Base-by-base conservation (phyloP, 2,329 filamentous ascomycete species). In the Periconia digitata region DNA sequence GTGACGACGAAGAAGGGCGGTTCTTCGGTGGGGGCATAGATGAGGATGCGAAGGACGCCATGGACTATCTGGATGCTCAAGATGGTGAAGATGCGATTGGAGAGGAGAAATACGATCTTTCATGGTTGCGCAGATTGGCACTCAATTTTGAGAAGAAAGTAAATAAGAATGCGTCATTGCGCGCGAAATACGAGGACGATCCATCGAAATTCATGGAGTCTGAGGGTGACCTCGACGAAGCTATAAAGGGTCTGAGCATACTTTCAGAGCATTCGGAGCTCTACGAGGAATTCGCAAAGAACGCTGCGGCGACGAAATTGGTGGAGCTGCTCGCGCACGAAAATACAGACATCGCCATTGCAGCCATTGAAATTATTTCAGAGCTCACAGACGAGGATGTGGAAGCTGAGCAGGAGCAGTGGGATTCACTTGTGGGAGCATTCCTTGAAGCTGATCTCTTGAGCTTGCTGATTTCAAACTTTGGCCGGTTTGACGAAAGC, bases 331-430 rank as follows among this genome's bases (percentile, higher is more conserved):
- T 99, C 41, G 87, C 92, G 15, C 94, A 99, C 69, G 94, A 99
- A 62, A 99, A 99, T 69, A 92, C 92, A 0, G 94, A 99, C 65
- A 95, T 99, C 56, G 91, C 94, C 10, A 95, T 97, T 60, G 89
- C 87, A 54, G 89, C 87, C 0, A 85, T 96, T 42, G 89, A 97
- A 74, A 89, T 96, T 40, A 83, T 99, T 43, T 86, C 84, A 47
- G 94, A 99, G 74, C 76, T 97, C 58, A 95, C 90, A 13, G 94
- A 97, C 62, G 92, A 99, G 67, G 92, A 97, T 64, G 90, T 96
- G 2, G 80, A 85, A 36, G 90, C 89, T 2, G 84, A 87, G 50
- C 85, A 91, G 59, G 83, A 83, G 46, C 85, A 96, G 62, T 96
- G 92, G 90, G 83, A 87, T 51, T 77, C 74, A 1, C 74, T 99